Evolutionary conservation across 169 alveolate genomes (phyloP).

Genomic region (Plasmodium inui): DNA sequence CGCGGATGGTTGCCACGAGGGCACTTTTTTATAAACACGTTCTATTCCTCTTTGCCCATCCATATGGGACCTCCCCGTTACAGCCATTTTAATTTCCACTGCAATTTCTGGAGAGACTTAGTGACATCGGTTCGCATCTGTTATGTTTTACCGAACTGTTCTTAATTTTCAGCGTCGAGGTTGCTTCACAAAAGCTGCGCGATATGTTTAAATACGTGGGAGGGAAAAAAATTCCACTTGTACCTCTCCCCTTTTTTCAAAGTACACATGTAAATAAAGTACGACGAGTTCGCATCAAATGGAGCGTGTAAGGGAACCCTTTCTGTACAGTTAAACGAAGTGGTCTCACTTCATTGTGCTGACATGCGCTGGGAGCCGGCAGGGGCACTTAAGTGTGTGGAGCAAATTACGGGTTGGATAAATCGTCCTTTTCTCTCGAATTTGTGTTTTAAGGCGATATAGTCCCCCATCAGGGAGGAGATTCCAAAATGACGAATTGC

Average conservation of each 20-base stretch:
- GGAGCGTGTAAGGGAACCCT: not conserved
- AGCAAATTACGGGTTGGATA: not conserved
- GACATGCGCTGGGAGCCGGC: not conserved
- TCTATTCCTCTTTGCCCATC: not conserved
- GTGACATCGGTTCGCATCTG: not conserved
- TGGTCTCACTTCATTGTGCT: not conserved
- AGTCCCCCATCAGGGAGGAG: not conserved
- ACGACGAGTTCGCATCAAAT: not conserved
- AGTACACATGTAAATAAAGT: not conserved
- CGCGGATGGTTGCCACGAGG: not conserved
- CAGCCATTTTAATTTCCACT: not conserved
- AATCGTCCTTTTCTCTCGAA: not conserved
- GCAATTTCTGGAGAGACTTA: not conserved
- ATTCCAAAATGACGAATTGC: not conserved
- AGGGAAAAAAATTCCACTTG: not conserved
- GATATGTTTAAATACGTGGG: not conserved
- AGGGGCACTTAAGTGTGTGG: not conserved
- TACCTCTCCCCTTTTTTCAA: not conserved
- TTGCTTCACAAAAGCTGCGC: not conserved
- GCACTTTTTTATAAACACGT: not conserved
- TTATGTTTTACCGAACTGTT: conserved; percentile 34
- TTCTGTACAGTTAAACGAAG: not conserved
- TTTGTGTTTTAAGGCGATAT: not conserved
- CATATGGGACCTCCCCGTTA: not conserved
- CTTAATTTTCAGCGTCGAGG: not conserved